A percentile compares a stretch with the other conserved stretches of the same genome.
These are phyloP conservation scores for Fusarium anguioides DNA, from an alignment of 2,329 filamentous ascomycete genomes.

Conservation along the genomic window DNA sequence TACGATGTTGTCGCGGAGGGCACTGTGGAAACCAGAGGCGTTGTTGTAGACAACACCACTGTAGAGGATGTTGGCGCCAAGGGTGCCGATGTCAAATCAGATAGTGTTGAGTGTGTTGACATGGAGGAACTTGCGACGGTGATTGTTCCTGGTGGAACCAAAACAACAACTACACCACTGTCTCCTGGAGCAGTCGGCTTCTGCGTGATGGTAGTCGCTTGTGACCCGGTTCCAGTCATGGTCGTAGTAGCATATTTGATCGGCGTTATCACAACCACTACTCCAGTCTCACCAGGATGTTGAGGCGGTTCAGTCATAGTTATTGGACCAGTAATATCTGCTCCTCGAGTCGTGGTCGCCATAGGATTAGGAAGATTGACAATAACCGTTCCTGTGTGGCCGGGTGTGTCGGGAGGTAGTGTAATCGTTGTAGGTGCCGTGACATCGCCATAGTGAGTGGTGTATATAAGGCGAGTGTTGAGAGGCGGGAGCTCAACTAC, in stretches of 20 bases:
- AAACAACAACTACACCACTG: not conserved
- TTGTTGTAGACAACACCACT: too few relatives aligned
- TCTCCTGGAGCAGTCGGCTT: not conserved
- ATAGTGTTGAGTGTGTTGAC: not conserved
- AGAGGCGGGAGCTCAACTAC: not conserved
- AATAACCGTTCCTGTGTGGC: not conserved
- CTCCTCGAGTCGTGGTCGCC: not conserved
- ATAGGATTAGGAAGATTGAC: not conserved
- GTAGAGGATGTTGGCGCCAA: too few relatives aligned
- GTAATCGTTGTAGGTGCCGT: not conserved
- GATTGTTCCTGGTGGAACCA: not conserved
- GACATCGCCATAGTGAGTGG: not conserved
- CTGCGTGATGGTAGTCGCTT: not conserved
- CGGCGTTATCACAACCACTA: not conserved
- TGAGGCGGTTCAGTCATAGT: not conserved
- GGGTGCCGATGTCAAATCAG: not conserved
- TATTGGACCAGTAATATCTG: not conserved
- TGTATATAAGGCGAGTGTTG: not conserved
- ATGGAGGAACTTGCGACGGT: not conserved
- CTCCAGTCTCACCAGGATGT: not conserved
- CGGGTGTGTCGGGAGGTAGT: not conserved
- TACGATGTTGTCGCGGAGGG: too few relatives aligned
- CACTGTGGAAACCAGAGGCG: too few relatives aligned
- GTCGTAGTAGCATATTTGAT: not conserved
- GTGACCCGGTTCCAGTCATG: not conserved